Percentiles rank a stretch among this genome's conserved stretches.
These are phyloP conservation scores for Fusarium longipes DNA, from an alignment of 2,329 filamentous ascomycete genomes.

Conservation along the genomic window DNA sequence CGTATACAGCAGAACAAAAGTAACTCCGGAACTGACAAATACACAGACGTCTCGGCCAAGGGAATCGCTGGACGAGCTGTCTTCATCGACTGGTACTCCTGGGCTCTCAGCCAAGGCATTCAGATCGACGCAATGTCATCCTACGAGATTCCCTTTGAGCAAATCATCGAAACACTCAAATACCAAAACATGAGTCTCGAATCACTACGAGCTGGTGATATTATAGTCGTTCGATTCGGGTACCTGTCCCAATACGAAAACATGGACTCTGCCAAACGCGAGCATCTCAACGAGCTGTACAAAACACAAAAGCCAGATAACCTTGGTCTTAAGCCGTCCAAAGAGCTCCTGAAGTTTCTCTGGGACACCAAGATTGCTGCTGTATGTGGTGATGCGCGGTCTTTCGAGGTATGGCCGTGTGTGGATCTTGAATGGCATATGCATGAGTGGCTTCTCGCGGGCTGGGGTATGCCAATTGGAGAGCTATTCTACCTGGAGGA, in stretches of 20 bases:
- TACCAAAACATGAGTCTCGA: constrained; percentile 22
- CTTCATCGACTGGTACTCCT: constrained; percentile 38
- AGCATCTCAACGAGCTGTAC: constrained; percentile 30
- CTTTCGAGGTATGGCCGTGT: constrained; percentile 55
- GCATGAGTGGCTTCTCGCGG: constrained; percentile 59
- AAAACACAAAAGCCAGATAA: constrained; percentile 25
- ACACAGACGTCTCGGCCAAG: constrained; percentile 18
- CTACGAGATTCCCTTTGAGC: constrained; percentile 30
- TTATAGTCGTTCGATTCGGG: constrained; percentile 37
- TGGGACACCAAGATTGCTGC: constrained; percentile 57
- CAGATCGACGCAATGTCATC: constrained; percentile 32
- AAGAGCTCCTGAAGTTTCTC: constrained; percentile 53
- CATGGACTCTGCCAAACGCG: constrained; percentile 22
- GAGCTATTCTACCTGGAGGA: constrained; percentile 51
- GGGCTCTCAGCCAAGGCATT: constrained; percentile 16
- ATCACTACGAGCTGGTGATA: constrained; percentile 23
- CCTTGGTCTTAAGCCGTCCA: constrained; percentile 54
- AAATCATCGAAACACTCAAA: constrained; percentile 21
- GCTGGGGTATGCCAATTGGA: constrained; percentile 59
- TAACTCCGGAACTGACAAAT: accelerated
- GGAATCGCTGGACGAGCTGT: constrained; percentile 32
- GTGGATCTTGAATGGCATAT: constrained; percentile 38
- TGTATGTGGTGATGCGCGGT: constrained; percentile 54
- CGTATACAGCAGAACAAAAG: accelerated
- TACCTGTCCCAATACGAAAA: constrained; percentile 39